Base-by-base conservation (phyloP, 495 filamentous ascomycete genomes). In the Choiromyces venosus region DNA sequence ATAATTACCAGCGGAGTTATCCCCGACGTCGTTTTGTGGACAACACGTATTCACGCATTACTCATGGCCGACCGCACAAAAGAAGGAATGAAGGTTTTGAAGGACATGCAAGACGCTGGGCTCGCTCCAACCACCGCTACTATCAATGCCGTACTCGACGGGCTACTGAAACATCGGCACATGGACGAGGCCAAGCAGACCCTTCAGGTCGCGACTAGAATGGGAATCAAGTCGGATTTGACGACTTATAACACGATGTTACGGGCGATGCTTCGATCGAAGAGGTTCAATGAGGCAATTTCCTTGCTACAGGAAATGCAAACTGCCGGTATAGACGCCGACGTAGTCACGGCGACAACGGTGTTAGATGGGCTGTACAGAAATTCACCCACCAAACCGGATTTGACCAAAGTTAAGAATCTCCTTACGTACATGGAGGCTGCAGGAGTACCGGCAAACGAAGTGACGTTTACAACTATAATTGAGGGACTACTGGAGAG, bases 211-310 rank as follows among this genome's bases (percentile, higher is more conserved):
- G 90, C 89, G 0, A 79, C 77, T 10, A 80, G 76, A 6, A 87
- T 89, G 61, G 84, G 83, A 37, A 86, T 94, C 65, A 69, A 83
- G 42, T 88, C 89, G 25, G 87, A 92, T 77, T 81, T 86, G 42
- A 82, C 83, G 70, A 92, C 91, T 18, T 93, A 88, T 83, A 94
- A 93, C 82, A 88, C 85, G 5, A 84, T 92, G 14, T 83, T 94
- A 37, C 83, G 84, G 9, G 82, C 85, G 3, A 78, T 87, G 61
- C 83, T 93, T 52, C 78, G 82, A 37, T 80, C 85, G 2, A 46
- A 35, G 4, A 77, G 69, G 37, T 72, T 79, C 25, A 74, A 77
- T 37, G 73, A 79, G 67, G 73, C 79, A 25, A 64, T 74, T 16
- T 29, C 37, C 1, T 68, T 84, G 14, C 74, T 83, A 6, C 33